phyloP scores from a whole-genome alignment of 768 basidiomycete genomes.

The Kwoniella shandongensis region DNA sequence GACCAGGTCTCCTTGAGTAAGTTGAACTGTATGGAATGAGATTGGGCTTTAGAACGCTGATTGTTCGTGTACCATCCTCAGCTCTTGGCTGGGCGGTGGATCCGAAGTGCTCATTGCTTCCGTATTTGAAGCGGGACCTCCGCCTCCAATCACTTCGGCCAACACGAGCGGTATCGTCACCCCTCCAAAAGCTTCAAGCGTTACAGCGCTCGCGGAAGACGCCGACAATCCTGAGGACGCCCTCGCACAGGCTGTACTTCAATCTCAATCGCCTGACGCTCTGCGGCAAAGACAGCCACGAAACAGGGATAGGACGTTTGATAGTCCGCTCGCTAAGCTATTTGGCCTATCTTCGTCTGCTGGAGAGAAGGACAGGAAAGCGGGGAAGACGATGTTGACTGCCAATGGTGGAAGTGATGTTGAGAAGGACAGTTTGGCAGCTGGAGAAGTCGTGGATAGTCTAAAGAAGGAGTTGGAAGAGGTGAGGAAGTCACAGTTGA shows the following conservation, averaged over 20 bases:
- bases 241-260: background rate
- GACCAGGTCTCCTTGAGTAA: slow-evolving; percentile 42
- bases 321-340: slow-evolving; percentile 41
- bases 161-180: slow-evolving; percentile 15
- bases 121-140: slow-evolving; percentile 39
- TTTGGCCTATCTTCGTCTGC: slow-evolving; percentile 23
- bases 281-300: too few species aligned
- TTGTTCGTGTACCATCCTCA: too few species aligned
- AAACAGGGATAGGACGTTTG: slow-evolving; percentile 7
- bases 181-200: slow-evolving; percentile 21
- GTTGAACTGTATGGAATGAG: slow-evolving; percentile 13
- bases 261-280: too few species aligned
- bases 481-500: slow-evolving; percentile 38
- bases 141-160: slow-evolving; percentile 1
- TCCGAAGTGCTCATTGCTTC: slow-evolving; percentile 41
- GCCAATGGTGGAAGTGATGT: background rate
- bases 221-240: slow-evolving; percentile 2
- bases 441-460: slow-evolving; percentile 23
- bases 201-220: slow-evolving; percentile 3
- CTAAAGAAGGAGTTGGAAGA: slow-evolving; percentile 42
- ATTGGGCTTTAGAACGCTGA: too few species aligned
- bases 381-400: background rate
- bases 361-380: background rate
- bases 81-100: slow-evolving; percentile 47
- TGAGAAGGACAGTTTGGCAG: background rate